phyloP scores from a whole-genome alignment of 306 rosid species.

The Dalbergia cultrata region DNA sequence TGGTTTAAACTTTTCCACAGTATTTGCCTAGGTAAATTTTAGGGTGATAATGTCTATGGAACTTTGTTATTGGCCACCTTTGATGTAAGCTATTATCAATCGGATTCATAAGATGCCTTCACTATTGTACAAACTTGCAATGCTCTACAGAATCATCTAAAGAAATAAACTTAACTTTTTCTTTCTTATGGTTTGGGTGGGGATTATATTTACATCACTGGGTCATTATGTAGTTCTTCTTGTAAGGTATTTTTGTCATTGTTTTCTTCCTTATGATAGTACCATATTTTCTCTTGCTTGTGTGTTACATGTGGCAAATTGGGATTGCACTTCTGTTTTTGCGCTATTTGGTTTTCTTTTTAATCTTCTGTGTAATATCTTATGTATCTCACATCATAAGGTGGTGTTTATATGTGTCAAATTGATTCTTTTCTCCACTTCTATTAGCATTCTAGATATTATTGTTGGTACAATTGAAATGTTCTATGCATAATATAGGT shows the following conservation, averaged over 20 bases:
- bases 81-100: too few species aligned
- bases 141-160: slow-evolving; percentile 18
- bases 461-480: slow-evolving; percentile 30
- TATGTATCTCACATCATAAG: slow-evolving; percentile 25
- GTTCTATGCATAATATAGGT: slow-evolving; percentile 57
- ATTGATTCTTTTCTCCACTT: slow-evolving; percentile 12
- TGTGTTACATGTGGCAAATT: slow-evolving; percentile 33
- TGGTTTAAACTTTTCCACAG: too few species aligned
- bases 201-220: slow-evolving; percentile 6
- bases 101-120: too few species aligned
- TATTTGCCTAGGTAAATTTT: background rate
- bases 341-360: slow-evolving; percentile 29
- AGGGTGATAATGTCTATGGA: slow-evolving; percentile 2
- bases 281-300: slow-evolving; percentile 12
- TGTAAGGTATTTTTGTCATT: slow-evolving; percentile 23
- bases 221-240: slow-evolving; percentile 2
- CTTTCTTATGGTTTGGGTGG: background rate
- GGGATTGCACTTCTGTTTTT: slow-evolving; percentile 22
- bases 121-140: too few species aligned
- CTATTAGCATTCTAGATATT: slow-evolving; percentile 32
- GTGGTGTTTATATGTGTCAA: slow-evolving; percentile 6
- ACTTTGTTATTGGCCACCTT: too few species aligned
- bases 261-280: slow-evolving; percentile 6
- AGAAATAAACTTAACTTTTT: background rate
- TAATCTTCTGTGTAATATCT: slow-evolving; percentile 8